Percentiles rank a stretch among this genome's conserved stretches.
These are phyloP conservation scores for Penstemon newberryi DNA, from an alignment of 257 asterid species.

Conservation along the genomic window DNA sequence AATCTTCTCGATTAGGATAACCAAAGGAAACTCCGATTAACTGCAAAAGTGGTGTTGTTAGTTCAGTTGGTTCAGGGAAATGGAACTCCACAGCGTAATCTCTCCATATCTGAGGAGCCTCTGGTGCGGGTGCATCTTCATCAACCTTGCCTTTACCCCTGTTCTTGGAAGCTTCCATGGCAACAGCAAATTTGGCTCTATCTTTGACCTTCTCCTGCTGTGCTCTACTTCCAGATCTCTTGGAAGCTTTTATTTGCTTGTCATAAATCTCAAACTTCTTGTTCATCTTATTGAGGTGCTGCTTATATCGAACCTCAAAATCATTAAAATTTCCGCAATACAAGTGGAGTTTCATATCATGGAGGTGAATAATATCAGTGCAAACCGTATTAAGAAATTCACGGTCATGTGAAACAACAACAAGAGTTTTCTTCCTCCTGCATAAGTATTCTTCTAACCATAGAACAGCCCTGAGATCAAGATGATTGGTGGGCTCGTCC, in stretches of 20 bases:
- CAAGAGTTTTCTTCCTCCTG: constrained; percentile 70
- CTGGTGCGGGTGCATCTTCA: constrained; percentile 48
- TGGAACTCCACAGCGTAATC: constrained; percentile 66
- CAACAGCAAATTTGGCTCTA: too few relatives aligned
- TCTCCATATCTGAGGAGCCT: constrained; percentile 64
- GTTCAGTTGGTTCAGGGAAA: constrained; percentile 67
- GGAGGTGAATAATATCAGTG: constrained; percentile 62
- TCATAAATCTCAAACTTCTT: constrained; percentile 58
- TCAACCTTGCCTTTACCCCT: constrained; percentile 50
- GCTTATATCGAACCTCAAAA: constrained; percentile 58
- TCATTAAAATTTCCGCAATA: constrained; percentile 67
- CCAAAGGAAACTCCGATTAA: constrained; percentile 62
- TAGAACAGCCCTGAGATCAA: constrained; percentile 67
- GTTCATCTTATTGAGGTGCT: constrained; percentile 60
- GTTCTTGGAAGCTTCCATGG: constrained; percentile 24
- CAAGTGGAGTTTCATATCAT: constrained; percentile 56
- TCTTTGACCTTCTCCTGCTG: constrained; percentile 49
- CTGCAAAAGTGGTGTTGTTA: constrained; percentile 65
- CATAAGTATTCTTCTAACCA: constrained; percentile 68
- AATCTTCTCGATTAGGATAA: constrained; percentile 56
- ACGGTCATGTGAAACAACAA: constrained; percentile 69
- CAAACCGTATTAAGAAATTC: constrained; percentile 66
- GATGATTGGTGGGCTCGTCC: constrained; percentile 77
- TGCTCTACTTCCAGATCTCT: constrained; percentile 54
- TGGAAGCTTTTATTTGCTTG: constrained; percentile 54